Conservation (phyloP, 1,139 yeast genomes). For the Pichia sp. region DNA sequence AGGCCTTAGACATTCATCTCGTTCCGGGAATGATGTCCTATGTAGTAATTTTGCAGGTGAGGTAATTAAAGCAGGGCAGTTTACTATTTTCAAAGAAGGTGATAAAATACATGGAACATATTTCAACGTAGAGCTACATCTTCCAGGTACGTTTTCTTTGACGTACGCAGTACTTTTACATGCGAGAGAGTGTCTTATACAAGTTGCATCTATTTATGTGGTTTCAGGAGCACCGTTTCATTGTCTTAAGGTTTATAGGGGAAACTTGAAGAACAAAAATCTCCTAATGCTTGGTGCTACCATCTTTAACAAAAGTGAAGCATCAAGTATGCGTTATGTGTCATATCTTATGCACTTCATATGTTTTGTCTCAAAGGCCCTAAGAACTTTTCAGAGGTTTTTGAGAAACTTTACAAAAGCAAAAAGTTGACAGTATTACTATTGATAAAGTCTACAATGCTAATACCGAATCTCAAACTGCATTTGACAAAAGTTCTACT, state of each 20-base stretch:
- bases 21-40: slow-evolving; percentile 42
- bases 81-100: slow-evolving; percentile 38
- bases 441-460: too few relatives aligned
- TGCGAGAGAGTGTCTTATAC: slow-evolving; percentile 45
- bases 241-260: slow-evolving; percentile 17
- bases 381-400: too few relatives aligned
- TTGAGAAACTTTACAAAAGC: too few relatives aligned
- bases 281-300: slow-evolving; percentile 69
- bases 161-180: slow-evolving; percentile 30
- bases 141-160: slow-evolving; percentile 42
- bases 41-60: slow-evolving; percentile 68
- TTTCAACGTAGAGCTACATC: slow-evolving; percentile 42
- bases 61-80: slow-evolving; percentile 50
- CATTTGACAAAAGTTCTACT: too few relatives aligned
- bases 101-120: slow-evolving; percentile 60
- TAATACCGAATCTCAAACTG: too few relatives aligned
- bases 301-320: too few relatives aligned
- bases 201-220: slow-evolving; percentile 55
- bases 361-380: too few relatives aligned
- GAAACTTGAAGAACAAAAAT: slow-evolving; percentile 15
- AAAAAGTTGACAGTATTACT: too few relatives aligned
- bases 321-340: too few relatives aligned
- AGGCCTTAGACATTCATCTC: too few relatives aligned
- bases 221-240: slow-evolving; percentile 32
- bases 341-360: too few relatives aligned